Percentiles rank a stretch among this genome's conserved stretches.
These are phyloP conservation scores for Xylariaceae sp. DNA, from an alignment of 2,329 filamentous ascomycete species.

Conservation along the genomic window DNA sequence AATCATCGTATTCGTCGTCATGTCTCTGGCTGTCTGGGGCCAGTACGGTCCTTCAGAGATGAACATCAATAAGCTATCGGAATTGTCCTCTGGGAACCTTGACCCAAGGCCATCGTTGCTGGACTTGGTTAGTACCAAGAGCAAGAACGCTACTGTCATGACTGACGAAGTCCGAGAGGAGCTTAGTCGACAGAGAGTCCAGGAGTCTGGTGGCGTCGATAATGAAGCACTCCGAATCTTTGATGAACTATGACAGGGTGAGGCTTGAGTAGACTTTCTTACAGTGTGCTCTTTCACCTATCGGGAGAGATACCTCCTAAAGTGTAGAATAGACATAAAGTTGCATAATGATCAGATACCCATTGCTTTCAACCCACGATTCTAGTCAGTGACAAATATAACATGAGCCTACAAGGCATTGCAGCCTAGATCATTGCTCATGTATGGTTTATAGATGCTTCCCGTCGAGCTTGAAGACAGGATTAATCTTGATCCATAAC, in stretches of 20 bases:
- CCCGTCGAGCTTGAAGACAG: no score
- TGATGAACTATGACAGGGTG: slow-evolving; percentile 30
- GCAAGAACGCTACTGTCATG: slow-evolving; percentile 21
- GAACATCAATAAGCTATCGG: slow-evolving; percentile 11
- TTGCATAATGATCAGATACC: no score
- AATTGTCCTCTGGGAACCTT: slow-evolving; percentile 10
- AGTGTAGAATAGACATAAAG: no score
- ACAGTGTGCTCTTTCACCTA: not conserved
- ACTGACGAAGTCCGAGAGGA: slow-evolving; percentile 28
- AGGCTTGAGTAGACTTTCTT: not conserved
- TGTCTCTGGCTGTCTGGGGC: slow-evolving; percentile 40
- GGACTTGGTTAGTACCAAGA: slow-evolving; percentile 18
- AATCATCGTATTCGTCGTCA: slow-evolving; percentile 43
- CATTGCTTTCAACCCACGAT: no score
- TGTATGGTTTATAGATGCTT: no score
- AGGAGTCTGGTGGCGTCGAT: slow-evolving; percentile 15
- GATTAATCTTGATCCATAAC: no score
- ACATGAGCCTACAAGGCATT: no score
- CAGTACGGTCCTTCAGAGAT: slow-evolving; percentile 29
- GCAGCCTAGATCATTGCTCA: no score
- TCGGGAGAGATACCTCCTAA: no score
- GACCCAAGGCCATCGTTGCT: slow-evolving; percentile 6
- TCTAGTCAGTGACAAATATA: no score
- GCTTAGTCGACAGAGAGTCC: slow-evolving; percentile 22
- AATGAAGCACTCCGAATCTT: slow-evolving; percentile 29